Conservation (phyloP, 169 alveolate genomes). For the Perkinsus chesapeaki region DNA sequence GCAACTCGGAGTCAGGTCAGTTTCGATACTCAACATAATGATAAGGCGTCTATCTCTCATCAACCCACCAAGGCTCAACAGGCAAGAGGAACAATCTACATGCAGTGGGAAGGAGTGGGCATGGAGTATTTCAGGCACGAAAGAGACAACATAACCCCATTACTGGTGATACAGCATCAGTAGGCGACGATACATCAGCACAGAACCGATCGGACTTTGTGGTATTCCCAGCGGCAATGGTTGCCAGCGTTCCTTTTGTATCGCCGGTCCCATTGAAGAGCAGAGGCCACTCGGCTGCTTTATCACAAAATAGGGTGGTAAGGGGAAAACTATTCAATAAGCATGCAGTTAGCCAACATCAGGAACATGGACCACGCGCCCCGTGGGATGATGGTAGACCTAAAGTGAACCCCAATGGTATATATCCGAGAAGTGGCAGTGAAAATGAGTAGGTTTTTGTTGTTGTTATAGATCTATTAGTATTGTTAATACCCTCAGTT, state of each 20-base stretch:
- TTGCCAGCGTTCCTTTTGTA: not conserved
- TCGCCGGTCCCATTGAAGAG: not conserved
- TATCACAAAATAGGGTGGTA: not conserved
- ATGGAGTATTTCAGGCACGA: not conserved
- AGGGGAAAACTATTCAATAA: not conserved
- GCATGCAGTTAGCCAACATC: not conserved
- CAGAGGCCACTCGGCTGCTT: not conserved
- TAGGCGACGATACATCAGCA: not conserved
- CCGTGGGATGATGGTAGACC: not conserved
- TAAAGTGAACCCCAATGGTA: not conserved
- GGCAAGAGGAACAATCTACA: not conserved
- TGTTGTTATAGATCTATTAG: not conserved
- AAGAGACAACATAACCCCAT: not conserved
- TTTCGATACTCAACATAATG: not conserved
- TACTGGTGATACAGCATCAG: too few relatives aligned
- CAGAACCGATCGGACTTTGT: not conserved
- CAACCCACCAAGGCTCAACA: not conserved
- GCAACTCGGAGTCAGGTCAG: not conserved
- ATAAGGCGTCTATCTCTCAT: not conserved
- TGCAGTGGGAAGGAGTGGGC: not conserved
- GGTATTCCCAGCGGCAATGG: not conserved
- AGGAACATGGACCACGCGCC: not conserved
- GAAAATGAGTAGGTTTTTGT: not conserved
- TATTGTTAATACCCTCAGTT: not conserved
- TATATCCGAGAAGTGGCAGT: not conserved